phyloP scores from a whole-genome alignment of 176 grass and related monocot species.

The Cenchrus purpureus region DNA sequence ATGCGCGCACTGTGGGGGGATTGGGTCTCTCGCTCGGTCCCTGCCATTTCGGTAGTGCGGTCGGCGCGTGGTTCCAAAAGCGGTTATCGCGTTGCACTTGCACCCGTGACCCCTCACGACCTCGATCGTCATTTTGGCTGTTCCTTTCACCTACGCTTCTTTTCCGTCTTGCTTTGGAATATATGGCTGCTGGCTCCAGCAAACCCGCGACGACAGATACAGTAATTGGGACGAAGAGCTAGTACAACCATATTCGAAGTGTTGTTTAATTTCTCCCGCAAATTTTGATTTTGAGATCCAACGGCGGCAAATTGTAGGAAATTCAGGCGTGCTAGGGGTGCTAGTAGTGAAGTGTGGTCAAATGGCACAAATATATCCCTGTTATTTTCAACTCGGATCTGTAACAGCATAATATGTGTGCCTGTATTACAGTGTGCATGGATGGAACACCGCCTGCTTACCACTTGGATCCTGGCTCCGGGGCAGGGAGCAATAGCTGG shows the following conservation, averaged over 20 bases:
- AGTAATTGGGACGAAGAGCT: too few species aligned
- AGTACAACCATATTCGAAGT: too few species aligned
- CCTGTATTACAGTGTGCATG: conserved; percentile 68
- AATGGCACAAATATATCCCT: too few species aligned
- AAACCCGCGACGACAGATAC: too few species aligned
- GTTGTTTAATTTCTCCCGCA: too few species aligned
- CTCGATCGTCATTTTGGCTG: background rate
- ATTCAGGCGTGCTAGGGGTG: too few species aligned
- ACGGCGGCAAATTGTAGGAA: too few species aligned
- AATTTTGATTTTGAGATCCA: too few species aligned
- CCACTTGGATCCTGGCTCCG: conserved; percentile 64
- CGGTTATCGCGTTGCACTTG: background rate
- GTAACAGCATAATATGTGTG: background rate
- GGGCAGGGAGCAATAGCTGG: conserved; percentile 69
- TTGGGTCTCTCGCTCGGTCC: background rate
- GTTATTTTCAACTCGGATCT: too few species aligned
- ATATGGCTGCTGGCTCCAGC: too few species aligned
- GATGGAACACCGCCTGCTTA: conserved; percentile 80
- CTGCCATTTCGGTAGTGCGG: background rate
- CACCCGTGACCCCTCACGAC: background rate
- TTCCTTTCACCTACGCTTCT: conserved; percentile 20
- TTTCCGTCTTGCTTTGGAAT: background rate
- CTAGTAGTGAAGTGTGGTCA: too few species aligned
- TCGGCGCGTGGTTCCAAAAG: background rate
- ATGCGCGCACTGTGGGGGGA: background rate